Evolutionary conservation across 2,329 filamentous ascomycete genomes (phyloP), one percentile per base, ranked within the genome.

Genomic region (Aspergillus sp.): DNA sequence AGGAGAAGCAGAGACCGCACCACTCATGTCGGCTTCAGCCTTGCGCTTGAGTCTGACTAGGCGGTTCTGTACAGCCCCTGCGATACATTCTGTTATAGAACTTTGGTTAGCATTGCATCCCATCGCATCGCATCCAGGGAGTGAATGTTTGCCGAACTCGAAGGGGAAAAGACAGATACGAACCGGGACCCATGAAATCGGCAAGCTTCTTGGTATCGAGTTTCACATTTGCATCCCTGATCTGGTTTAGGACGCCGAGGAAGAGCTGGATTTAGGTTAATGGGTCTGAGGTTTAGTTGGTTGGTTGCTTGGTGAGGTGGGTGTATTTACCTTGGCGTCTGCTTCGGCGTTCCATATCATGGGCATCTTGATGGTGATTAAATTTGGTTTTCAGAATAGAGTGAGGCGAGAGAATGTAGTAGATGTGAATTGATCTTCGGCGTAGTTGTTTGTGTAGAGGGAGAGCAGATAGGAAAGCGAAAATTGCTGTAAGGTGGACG

Each of bases 281-380:
- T 27, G n/a, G 37, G 14, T 33, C 4, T 44, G 14, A 14, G 9
- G 14, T 40, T 40, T 35, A 24, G 19, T 14, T 11, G 49, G 6
- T 31, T 37, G n/a, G 24, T 15, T 11, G 46, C 9, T n/a, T 15
- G 19, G 27, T 33, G 33, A 12, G 35, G 35, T n/a, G 35, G 1
- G 14, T 9, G 9, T 40, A 12, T 3, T 2, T 55, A 55, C 56
- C 44, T 51, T 55, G 11, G 51, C 56, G 33, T 58, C 56, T 0
- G 56, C 45, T 23, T 53, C 51, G 6, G 56, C 31, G 31, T 55
- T 45, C 56, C 56, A 58, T 21, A 6, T 46, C 49, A 57, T 57
- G 7, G 39, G 35, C 56, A 55, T 54, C 47, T 49, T 55, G 19
- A 19, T 21, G 19, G 21, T 19, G 49, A 39, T 7, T 8, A 8